Conservation (phyloP, 495 filamentous ascomycete genomes). For the Articulospora tetracladia region DNA sequence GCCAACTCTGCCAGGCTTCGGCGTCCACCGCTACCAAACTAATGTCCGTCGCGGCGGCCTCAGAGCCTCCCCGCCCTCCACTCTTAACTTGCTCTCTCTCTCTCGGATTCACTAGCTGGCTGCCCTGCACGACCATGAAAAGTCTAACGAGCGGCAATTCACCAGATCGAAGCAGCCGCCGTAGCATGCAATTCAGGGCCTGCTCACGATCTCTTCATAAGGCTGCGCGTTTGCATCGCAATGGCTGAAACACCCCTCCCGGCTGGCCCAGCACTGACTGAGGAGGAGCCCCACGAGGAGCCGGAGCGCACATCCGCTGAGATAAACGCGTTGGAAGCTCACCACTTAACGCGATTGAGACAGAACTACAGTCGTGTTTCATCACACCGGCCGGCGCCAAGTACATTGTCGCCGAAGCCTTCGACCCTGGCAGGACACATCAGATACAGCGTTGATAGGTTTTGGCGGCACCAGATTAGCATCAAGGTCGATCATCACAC, state of each 20-base stretch:
- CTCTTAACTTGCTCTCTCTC: background rate
- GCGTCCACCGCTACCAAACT: too few species aligned
- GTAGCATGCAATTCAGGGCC: background rate
- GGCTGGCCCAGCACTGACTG: background rate
- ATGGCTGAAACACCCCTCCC: slow-evolving; percentile 4
- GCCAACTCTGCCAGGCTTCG: background rate
- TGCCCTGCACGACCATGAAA: too few species aligned
- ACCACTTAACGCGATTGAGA: slow-evolving; percentile 14
- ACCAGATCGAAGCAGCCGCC: background rate
- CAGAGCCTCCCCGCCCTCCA: background rate
- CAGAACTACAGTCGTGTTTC: slow-evolving; percentile 21
- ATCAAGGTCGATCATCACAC: slow-evolving; percentile 38
- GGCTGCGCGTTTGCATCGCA: background rate
- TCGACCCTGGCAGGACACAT: slow-evolving; percentile 11
- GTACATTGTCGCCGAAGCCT: slow-evolving; percentile 8
- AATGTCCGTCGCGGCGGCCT: background rate
- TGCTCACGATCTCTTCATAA: background rate
- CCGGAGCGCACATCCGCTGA: slow-evolving; percentile 10
- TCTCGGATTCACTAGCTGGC: too few species aligned
- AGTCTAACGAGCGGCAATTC: background rate
- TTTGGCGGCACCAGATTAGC: slow-evolving; percentile 42
- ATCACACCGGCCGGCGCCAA: slow-evolving; percentile 1
- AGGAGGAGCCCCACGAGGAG: slow-evolving; percentile 12
- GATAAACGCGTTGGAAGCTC: slow-evolving; percentile 20
- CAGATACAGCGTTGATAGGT: slow-evolving; percentile 25